phyloP scores from a whole-genome alignment of 305 asterid genomes.

The Fraxinus nigra region DNA sequence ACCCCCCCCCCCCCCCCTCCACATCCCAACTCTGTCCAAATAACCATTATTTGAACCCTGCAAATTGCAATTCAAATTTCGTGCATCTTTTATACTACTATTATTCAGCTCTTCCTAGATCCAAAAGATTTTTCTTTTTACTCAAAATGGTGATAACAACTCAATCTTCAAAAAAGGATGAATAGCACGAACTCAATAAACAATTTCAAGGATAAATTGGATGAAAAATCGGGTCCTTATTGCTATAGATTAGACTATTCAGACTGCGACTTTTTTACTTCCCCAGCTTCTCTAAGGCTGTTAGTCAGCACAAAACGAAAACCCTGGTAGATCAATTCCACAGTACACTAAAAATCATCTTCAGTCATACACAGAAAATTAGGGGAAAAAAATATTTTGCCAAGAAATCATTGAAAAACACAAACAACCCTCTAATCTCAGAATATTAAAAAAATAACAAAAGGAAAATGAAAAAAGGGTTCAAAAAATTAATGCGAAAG shows the following conservation, averaged over 20 bases:
- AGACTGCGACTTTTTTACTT: background rate
- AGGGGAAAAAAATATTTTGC: background rate
- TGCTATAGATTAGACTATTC: background rate
- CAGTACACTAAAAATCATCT: background rate
- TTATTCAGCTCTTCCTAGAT: background rate
- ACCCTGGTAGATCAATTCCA: background rate
- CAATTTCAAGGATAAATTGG: background rate
- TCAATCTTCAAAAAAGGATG: background rate
- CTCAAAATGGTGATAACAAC: background rate
- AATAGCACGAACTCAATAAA: background rate
- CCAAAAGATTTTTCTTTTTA: background rate
- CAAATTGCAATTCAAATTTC: background rate
- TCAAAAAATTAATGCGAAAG: background rate
- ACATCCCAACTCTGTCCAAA: background rate
- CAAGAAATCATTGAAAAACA: background rate
- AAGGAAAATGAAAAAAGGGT: background rate
- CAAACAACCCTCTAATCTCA: background rate
- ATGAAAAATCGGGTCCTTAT: background rate
- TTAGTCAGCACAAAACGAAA: background rate
- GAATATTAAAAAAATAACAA: background rate
- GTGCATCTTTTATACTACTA: background rate
- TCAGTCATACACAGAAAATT: background rate
- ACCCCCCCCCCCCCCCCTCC: background rate
- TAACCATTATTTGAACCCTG: background rate
- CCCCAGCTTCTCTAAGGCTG: background rate